Base-by-base conservation (phyloP, 176 grass and related monocot species). In the Eremochloa ophiuroides region DNA sequence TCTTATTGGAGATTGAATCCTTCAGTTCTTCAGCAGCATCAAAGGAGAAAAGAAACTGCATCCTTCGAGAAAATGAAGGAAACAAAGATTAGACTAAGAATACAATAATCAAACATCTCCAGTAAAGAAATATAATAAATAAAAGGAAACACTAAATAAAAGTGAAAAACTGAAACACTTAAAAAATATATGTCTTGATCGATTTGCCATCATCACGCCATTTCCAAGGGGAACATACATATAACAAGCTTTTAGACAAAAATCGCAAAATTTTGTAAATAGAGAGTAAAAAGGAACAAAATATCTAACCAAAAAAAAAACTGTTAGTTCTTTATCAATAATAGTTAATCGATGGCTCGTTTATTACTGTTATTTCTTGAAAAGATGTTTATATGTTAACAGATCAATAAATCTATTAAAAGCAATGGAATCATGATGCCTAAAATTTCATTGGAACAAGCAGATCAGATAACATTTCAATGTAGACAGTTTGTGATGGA, bases 11-110 rank as follows among this genome's bases (percentile, higher is more conserved):
- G 69, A 98, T 94, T 85, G 83, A 90, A 67, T 93, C 82, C 62
- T 98, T 98, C 75, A 98, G 22, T 84, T 98, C 95, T 76, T 91
- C 86, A 71, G 95, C 86, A 77, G 95, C 92, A 86, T 89, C 92
- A 71, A 88, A 93, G 73, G 95, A 98, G 84, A 98, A 98, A 79
- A 98, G 92, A 79, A 98, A 98, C 95, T 98, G 95, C 88, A 93
- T 87, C 84, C 92, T 98, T 98, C 75, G 61, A 91, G 87, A 76
- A 83, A 85, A 82, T 73, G 85, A 81, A 77, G 26, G 76, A 87
- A 62, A 88, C 55, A 80, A 80, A 69, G 22, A 82, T 87, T 77
- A 82, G 86, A 59, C 6, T 1, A 73, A 53, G 71, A 69, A 67
- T 51, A 76, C 7, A 38, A 81, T 38, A 68, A 66, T 34, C 7